Evolutionary conservation across 2,329 filamentous ascomycete species (phyloP), one percentile per base, ranked within the genome.

Genomic region (Monosporascus sp.): DNA sequence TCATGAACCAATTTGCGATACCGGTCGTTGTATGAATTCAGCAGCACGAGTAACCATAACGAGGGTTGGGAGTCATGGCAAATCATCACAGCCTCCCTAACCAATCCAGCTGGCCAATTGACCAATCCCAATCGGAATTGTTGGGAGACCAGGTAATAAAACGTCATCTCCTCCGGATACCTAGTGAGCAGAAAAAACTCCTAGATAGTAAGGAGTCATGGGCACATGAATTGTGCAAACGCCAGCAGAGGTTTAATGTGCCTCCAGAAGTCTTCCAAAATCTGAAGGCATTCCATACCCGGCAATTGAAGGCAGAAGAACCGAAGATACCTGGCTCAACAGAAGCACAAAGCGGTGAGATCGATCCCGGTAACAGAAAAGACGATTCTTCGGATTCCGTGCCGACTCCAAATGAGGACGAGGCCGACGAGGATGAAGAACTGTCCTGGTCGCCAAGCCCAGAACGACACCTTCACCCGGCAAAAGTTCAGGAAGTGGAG

Each of bases 121-220:
- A 52, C 6, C 54, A 53, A 7, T 60, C 59, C 48, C 56, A 58
- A 11, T 56, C 59, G 3, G 59, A 64, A 31, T 19, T 66, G 36
- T n/a, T 69, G 48, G 66, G 63, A 48, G 52, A 65, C 19, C 66
- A 62, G 34, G 66, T 60, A 19, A 74, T 82, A 51, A 65, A 68
- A 31, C 69, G 67, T 19, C 66, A 61, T 44, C 74, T 79, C 58
- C 64, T 78, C 34, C 68, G 61, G 24, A 77, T 82, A 50, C 72
- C 77, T 2, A 68, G 64, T 26, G 71, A 78, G 17, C 84, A 87
- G 59, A 62, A 66, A 44, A 59, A 69, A 8, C 67, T 86, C 5
- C 66, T 87, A 1, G 71, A 76, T 6, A 64, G 70, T 11, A 56
- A 67, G 6, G 69, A 75, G 17, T 78, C 70, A 7, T 74, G 71